Percentiles rank a stretch among this genome's conserved stretches.
phyloP scores from a whole-genome alignment of 2,329 filamentous ascomycete genomes.

The Thelonectria olida region DNA sequence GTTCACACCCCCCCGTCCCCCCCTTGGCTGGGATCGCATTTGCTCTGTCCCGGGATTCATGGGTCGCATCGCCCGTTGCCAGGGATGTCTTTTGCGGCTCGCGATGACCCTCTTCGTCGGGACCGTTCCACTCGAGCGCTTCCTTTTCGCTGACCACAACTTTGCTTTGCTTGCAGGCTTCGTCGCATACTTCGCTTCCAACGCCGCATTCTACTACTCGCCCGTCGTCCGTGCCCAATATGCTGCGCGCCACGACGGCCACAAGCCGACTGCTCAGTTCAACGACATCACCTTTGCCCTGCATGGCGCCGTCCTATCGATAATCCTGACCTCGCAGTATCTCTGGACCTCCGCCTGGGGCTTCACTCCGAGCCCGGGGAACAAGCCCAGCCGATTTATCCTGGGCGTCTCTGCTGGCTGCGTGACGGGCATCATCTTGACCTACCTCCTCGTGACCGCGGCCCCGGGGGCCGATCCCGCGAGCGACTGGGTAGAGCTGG shows the following conservation, averaged over 20 bases:
- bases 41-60: neutral
- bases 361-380: constrained; percentile 69
- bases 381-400: constrained; percentile 68
- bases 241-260: constrained; percentile 77
- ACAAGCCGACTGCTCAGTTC: constrained; percentile 83
- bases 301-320: constrained; percentile 79
- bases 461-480: constrained; percentile 49
- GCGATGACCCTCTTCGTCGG: constrained; percentile 2
- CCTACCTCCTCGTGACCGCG: constrained; percentile 57
- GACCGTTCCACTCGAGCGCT: neutral
- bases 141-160: constrained; percentile 26
- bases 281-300: constrained; percentile 91
- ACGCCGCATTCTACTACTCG: constrained; percentile 80
- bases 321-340: constrained; percentile 79
- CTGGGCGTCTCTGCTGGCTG: constrained; percentile 76
- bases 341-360: constrained; percentile 79
- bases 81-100: constrained; percentile 9
- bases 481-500: constrained; percentile 68
- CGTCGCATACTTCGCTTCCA: constrained; percentile 79
- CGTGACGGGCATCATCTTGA: constrained; percentile 64
- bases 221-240: constrained; percentile 83
- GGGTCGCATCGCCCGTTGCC: constrained; percentile 24
- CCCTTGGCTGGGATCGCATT: constrained; percentile 23
- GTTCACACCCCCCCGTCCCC: neutral
- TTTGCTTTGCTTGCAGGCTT: constrained; percentile 63